Evolutionary conservation across 306 rosid species (phyloP), one percentile per base, ranked within the genome.

Genomic region (Delonix regia): DNA sequence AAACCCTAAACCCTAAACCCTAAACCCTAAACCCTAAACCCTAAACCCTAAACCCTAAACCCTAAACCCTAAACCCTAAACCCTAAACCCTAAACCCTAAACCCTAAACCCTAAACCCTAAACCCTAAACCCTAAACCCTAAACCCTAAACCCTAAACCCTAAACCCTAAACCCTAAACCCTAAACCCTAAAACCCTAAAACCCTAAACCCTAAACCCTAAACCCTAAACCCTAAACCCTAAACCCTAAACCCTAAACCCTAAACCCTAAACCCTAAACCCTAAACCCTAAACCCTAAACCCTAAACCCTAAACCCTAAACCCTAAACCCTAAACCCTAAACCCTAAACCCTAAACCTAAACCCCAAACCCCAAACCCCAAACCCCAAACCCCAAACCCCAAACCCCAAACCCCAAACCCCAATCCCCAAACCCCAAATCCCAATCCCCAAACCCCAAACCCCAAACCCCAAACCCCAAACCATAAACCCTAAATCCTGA

Each of bases 111-210:
- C 33, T 15, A 64, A 57, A n/a, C n/a, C n/a, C n/a, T n/a, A n/a
- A n/a, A n/a, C n/a, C n/a, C n/a, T n/a, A 56, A 74, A 56, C 68
- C 78, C 67, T 36, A 57, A 74, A 74, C 78, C 69, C 69, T 41
- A 74, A 59, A 56, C 70, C 69, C 69, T 60, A 69, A 59, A 44
- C 39, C 70, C 79, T 28, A 15, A 75, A 36, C 39, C 6, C 39
- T 6, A 36, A 75, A 48, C 57, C 70, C 19, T 9, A 75, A 24
- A 63, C 70, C 79, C 45, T 11, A 75, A 75, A 65, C 79, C 79
- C 47, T 19, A 59, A 44, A 49, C 69, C 59, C 14, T 7, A 52
- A 72, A 28, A 27, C 77, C 19, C 7, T 49, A 71, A 13, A 53
- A 6, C 68, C 67, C 33, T 15, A 73, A 69, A 10, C 59, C 21